Base-by-base conservation (phyloP, 2,329 filamentous ascomycete species). In the Stagonosporopsis cucurbitacearum region DNA sequence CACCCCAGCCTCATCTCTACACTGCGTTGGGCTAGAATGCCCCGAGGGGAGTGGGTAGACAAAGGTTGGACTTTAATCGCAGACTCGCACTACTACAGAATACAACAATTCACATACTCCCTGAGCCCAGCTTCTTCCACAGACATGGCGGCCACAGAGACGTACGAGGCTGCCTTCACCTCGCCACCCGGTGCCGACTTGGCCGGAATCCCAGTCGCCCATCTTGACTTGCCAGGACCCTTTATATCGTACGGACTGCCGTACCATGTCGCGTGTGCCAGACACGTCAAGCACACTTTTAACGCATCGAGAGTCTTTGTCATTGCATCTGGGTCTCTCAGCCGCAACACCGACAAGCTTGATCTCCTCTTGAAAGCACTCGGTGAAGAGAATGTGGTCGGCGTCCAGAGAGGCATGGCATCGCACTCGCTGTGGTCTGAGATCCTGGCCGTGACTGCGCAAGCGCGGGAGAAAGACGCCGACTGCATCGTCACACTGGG, bases 401-500 rank as follows among this genome's bases (percentile, higher is more conserved):
- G 83, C 1, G 63, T 77, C 6, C 73, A 79, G 2, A 70, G 80
- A 28, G 83, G 84, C 20, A 82, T 86, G 74, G 77, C 75, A 25
- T 78, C 81, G 4, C 84, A 86, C 63, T 84, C 82, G 2, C 76
- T 80, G 4, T 84, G 81, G 77, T 77, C 78, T 1, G 80, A 86
- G 54, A 77, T 84, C 6, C 62, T 85, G 0, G 75, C 81, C 39
- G 76, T 84, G 23, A 73, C 78, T 1, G 62, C 72, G 0, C 79
- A 83, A 20, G 76, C 76, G 1, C 65, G 72, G 5, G 58, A 62
- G 0, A 64, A 63, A 7, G 50, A 76, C 4, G 77, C 77, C 0
- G 83, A 86, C 70, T 75, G 81, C 36, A 65, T 86, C 5, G 67
- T 86, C 11, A 86, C 83, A 0, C 66, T 86, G 2, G 83, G 84